phyloP scores from a whole-genome alignment of 129 eudicot genomes.

The Centrapalus pauciflorus region DNA sequence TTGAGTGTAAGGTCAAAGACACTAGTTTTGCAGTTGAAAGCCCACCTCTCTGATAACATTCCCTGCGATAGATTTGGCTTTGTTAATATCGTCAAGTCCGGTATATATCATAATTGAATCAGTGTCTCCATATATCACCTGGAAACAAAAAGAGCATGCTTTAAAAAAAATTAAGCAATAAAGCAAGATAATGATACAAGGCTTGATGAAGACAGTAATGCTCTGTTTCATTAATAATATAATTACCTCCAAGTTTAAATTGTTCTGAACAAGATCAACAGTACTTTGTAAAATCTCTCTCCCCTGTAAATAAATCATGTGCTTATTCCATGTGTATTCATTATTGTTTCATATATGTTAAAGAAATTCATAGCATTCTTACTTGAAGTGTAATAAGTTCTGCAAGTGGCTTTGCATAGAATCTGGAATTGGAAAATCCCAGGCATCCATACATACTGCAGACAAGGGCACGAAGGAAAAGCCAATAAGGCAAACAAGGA shows the following conservation, averaged over 20 bases:
- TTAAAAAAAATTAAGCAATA: constrained; percentile 6
- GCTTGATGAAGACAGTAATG: not conserved
- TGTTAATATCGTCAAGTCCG: constrained; percentile 82
- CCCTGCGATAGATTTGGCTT: constrained; percentile 76
- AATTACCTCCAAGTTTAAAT: constrained; percentile 74
- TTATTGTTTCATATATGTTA: not conserved
- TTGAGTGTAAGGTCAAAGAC: not conserved
- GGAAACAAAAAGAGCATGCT: constrained; percentile 16
- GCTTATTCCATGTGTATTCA: not conserved
- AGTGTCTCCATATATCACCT: constrained; percentile 99
- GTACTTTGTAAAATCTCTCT: constrained; percentile 98
- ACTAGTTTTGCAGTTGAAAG: not conserved
- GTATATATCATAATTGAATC: constrained; percentile 98
- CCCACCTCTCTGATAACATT: constrained; percentile 94
- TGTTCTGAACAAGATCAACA: constrained; percentile 91
- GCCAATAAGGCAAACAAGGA: not conserved
- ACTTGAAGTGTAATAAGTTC: constrained; percentile 92
- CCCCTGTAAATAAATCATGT: constrained; percentile 53
- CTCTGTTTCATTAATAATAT: not conserved
- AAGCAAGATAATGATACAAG: not conserved
- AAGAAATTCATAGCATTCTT: constrained; percentile 7
- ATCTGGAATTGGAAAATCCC: constrained; percentile 96
- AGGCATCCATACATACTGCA: constrained; percentile 99
- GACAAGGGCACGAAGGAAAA: constrained; percentile 1
- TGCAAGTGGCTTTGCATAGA: constrained; percentile 96